A percentile compares a stretch with the other conserved stretches of the same genome.
These are phyloP conservation scores for Rosa persica DNA, from an alignment of 306 rosid species.

Conservation along the genomic window DNA sequence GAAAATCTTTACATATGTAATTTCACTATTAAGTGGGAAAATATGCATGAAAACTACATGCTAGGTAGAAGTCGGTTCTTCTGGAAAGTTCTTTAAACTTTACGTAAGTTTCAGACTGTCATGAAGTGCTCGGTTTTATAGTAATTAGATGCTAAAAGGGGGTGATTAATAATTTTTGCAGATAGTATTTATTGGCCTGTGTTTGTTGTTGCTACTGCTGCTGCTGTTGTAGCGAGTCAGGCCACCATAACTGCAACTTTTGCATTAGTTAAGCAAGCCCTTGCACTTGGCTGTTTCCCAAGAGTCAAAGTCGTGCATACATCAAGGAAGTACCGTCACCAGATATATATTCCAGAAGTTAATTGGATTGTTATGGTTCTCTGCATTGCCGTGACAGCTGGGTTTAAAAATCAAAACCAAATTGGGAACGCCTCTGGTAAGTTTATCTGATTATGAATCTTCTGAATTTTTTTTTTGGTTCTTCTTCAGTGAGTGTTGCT, in stretches of 20 bases:
- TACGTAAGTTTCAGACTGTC: not conserved
- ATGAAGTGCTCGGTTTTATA: not conserved
- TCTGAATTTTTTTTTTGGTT: too few relatives aligned
- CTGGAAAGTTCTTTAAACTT: not conserved
- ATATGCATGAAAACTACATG: not conserved
- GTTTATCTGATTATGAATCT: slow-evolving; percentile 18
- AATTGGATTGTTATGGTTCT: slow-evolving; percentile 97
- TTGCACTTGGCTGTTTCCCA: slow-evolving; percentile 92
- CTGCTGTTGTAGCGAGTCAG: slow-evolving; percentile 94
- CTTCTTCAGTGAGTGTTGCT: not conserved
- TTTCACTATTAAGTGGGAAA: not conserved
- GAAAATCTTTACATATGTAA: not conserved
- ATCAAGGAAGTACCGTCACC: slow-evolving; percentile 79
- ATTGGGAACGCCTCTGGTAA: slow-evolving; percentile 96
- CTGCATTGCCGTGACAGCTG: slow-evolving; percentile 93
- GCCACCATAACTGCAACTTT: slow-evolving; percentile 92
- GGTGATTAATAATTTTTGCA: slow-evolving; percentile 42
- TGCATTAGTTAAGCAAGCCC: slow-evolving; percentile 91
- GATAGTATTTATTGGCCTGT: slow-evolving; percentile 90
- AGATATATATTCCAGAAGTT: slow-evolving; percentile 88
- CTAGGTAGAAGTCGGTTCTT: not conserved
- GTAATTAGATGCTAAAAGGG: slow-evolving; percentile 20
- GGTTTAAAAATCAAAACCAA: slow-evolving; percentile 84
- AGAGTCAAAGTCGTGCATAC: slow-evolving; percentile 92
- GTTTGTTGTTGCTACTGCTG: slow-evolving; percentile 88